Percentiles rank a stretch among this genome's conserved stretches.
Conservation (phyloP, 495 filamentous ascomycete species). For the Geopyxis carbonaria region DNA sequence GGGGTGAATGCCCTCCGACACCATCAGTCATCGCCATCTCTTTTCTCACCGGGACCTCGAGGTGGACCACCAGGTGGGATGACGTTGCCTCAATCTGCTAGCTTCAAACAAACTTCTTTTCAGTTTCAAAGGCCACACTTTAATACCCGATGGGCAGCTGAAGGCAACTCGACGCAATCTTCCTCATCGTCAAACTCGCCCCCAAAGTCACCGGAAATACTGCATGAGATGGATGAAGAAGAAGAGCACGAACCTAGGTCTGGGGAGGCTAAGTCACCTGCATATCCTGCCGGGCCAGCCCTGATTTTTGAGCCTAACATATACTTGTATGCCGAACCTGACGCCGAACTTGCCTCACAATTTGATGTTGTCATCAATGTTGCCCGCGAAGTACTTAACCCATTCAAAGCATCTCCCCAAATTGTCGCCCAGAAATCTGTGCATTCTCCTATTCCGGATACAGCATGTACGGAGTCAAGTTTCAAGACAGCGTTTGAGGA, state of each 20-base stretch:
- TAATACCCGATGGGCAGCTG: constrained; percentile 2
- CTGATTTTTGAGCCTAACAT: constrained; percentile 88
- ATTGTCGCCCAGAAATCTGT: constrained; percentile 24
- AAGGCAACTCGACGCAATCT: constrained; percentile 15
- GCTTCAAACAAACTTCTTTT: constrained; percentile 17
- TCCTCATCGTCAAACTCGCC: constrained; percentile 22
- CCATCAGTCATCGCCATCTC: constrained; percentile 51
- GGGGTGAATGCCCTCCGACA: constrained; percentile 37
- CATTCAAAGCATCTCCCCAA: constrained; percentile 40
- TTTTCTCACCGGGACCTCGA: constrained; percentile 43
- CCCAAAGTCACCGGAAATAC: constrained; percentile 19
- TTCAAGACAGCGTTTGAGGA: constrained; percentile 57
- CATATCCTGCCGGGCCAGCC: constrained; percentile 83
- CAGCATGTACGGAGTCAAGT: constrained; percentile 49
- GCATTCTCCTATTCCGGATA: constrained; percentile 35
- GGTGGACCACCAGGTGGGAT: constrained; percentile 51
- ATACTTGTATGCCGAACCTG: constrained; percentile 81
- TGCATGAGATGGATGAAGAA: constrained; percentile 44
- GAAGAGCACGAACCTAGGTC: constrained; percentile 52
- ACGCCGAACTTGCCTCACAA: constrained; percentile 58
- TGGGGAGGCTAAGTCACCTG: constrained; percentile 71
- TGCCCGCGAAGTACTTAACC: constrained; percentile 82
- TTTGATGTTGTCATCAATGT: constrained; percentile 95
- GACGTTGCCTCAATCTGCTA: constrained; percentile 38
- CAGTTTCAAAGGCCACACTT: constrained; percentile 16